phyloP scores from a whole-genome alignment of 345 rosid species.

The Kandelia obovata region DNA sequence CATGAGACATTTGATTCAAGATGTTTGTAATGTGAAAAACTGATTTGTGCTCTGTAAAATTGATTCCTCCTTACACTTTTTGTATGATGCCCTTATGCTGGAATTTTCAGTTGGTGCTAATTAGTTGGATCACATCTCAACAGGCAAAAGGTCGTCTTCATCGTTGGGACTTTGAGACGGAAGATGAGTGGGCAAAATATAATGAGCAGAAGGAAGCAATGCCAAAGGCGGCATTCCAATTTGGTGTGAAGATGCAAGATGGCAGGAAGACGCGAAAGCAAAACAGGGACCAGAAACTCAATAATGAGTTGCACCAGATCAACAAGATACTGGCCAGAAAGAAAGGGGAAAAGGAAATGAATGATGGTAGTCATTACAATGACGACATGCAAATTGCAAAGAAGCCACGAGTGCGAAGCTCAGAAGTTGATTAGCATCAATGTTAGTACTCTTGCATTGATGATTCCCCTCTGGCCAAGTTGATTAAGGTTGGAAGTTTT shows the following conservation, averaged over 20 bases:
- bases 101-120: not conserved
- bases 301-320: slow-evolving; percentile 83
- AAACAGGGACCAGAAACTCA: slow-evolving; percentile 92
- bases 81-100: not conserved
- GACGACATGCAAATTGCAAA: slow-evolving; percentile 45
- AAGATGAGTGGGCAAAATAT: slow-evolving; percentile 94
- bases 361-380: slow-evolving; percentile 55
- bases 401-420: slow-evolving; percentile 46
- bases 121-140: not conserved
- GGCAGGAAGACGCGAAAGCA: slow-evolving; percentile 94
- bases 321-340: slow-evolving; percentile 86
- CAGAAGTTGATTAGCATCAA: not conserved
- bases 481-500: too few relatives aligned
- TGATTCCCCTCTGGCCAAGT: too few relatives aligned
- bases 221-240: slow-evolving; percentile 99
- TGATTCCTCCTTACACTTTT: too few relatives aligned
- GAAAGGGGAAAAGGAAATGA: slow-evolving; percentile 65
- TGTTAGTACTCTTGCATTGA: too few relatives aligned
- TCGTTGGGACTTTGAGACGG: slow-evolving; percentile 97
- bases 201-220: slow-evolving; percentile 99
- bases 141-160: slow-evolving; percentile 98
- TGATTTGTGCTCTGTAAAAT: too few relatives aligned
- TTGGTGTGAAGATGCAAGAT: slow-evolving; percentile 98
- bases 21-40: too few relatives aligned
- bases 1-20: too few relatives aligned